A percentile compares a stretch with the other conserved stretches of the same genome.
Conservation (phyloP, 2,329 filamentous ascomycete genomes). For the Elsinoe necatrix region DNA sequence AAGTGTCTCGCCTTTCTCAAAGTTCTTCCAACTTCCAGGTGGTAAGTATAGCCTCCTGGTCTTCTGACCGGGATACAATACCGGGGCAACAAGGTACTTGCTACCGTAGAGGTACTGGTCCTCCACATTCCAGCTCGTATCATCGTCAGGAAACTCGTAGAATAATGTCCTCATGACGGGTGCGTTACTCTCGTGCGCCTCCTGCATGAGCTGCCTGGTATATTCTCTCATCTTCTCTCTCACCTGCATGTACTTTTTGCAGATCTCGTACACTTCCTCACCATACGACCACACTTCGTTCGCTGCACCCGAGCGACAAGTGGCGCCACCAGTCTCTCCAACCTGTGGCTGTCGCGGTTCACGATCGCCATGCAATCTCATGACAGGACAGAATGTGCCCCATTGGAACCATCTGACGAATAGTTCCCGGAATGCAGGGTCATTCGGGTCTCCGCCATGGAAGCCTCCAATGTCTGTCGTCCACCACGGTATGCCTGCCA, state of each 20-base stretch:
- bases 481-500: slow-evolving; percentile 59
- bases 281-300: slow-evolving; percentile 64
- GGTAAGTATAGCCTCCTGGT: slow-evolving; percentile 48
- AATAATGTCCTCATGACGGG: slow-evolving; percentile 57
- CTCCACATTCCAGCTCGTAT: slow-evolving; percentile 47
- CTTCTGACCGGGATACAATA: slow-evolving; percentile 43
- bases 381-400: slow-evolving; percentile 59
- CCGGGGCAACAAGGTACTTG: slow-evolving; percentile 51
- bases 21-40: slow-evolving; percentile 37
- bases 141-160: slow-evolving; percentile 54
- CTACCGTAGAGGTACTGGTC: slow-evolving; percentile 57
- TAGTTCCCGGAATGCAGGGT: slow-evolving; percentile 51
- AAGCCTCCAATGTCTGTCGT: slow-evolving; percentile 65
- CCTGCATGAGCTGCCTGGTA: slow-evolving; percentile 49
- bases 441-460: slow-evolving; percentile 53
- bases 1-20: slow-evolving; percentile 29
- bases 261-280: slow-evolving; percentile 51
- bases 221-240: slow-evolving; percentile 53
- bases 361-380: slow-evolving; percentile 58
- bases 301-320: slow-evolving; percentile 40
- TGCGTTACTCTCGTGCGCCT: slow-evolving; percentile 51
- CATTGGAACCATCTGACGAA: slow-evolving; percentile 63
- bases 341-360: slow-evolving; percentile 47
- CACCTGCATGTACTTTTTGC: slow-evolving; percentile 50
- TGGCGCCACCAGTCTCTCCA: slow-evolving; percentile 31